Base-by-base conservation (phyloP, 1,139 yeast species). In the Torulaspora globosa region DNA sequence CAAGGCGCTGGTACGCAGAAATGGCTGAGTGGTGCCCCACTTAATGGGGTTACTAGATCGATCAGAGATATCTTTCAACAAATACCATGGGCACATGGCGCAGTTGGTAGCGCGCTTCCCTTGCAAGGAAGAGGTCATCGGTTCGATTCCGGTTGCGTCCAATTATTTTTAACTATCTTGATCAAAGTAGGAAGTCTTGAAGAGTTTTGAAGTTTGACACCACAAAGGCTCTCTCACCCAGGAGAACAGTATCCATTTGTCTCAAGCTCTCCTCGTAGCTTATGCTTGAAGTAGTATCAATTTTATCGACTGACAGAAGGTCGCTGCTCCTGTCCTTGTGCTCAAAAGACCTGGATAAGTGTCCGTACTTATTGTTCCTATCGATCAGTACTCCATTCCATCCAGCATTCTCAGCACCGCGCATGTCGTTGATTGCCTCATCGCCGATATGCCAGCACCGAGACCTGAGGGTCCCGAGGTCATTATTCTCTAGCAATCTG, bases 381-480 rank as follows among this genome's bases (percentile, higher is more conserved):
- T 80, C 83, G 9, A 80, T 50, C 27, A 78, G 65, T 0, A 82
- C 67, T 2, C 83, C 80, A 50, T 77, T 79, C 80, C 86, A 77
- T 0, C 88, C 89, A 1, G 83, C 72, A 24, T 65, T 63, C 9
- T 69, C 64, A 0, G 81, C 70, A 1, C 80, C 84, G 11, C 70
- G 55, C 48, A 76, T 70, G 57, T 83, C 90, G 43, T 77, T 74
- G 12, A 64, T 65, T 34, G 71, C 62, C 49, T 75, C 78, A 59
- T 83, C 89, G 0, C 90, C 90, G 34, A 82, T 68, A 58, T 83
- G 90, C 85, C 85, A 82, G 47, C 73, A 62, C 39, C 61, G 56
- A 31, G 66, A 31, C 41, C 49, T 54, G 58, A 62, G 55, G 24
- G 48, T 51, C 28, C 50, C 52, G 31, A 37, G 45, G 16, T 37